phyloP scores from a whole-genome alignment of 805 yeast species.

The Candida montana region DNA sequence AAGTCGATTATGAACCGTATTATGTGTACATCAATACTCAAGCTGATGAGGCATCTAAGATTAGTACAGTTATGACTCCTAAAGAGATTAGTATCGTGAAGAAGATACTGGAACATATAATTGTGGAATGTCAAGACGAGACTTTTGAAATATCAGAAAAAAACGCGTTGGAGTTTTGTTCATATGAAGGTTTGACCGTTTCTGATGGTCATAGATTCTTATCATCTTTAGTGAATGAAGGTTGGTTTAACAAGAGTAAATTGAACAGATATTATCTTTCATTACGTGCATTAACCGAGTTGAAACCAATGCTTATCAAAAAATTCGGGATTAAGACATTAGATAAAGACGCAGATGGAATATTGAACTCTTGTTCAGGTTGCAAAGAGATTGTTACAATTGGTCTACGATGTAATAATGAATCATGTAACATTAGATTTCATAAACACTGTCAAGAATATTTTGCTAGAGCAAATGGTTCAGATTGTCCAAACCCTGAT shows the following conservation, averaged over 20 bases:
- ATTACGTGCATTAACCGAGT: conserved; percentile 40
- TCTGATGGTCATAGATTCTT: conserved; percentile 38
- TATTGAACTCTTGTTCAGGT: conserved; percentile 38
- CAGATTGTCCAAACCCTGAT: conserved; percentile 28
- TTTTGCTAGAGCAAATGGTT: conserved; percentile 30
- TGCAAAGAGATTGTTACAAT: conserved; percentile 50
- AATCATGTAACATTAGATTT: conserved; percentile 34
- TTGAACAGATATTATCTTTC: conserved; percentile 34
- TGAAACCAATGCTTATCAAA: conserved; percentile 38
- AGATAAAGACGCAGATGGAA: conserved; percentile 28
- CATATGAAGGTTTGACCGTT: conserved; percentile 26
- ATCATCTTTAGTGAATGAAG: conserved; percentile 38
- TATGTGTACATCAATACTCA: conserved; percentile 34
- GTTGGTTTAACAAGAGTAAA: conserved; percentile 44
- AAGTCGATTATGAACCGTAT: conserved; percentile 28
- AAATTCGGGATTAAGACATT: conserved; percentile 32
- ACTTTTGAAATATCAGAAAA: conserved; percentile 32
- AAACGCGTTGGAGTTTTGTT: conserved; percentile 13
- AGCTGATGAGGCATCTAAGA: conserved; percentile 32
- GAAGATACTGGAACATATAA: conserved; percentile 33
- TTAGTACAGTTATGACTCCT: conserved; percentile 29
- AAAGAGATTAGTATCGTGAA: conserved; percentile 39
- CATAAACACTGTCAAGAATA: conserved; percentile 44
- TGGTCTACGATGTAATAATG: conserved; percentile 39
- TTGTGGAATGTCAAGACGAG: conserved; percentile 20